Percentiles rank a stretch among this genome's conserved stretches.
Evolutionary conservation across 306 rosid genomes (phyloP).

Genomic region (Ormosia emarginata): DNA sequence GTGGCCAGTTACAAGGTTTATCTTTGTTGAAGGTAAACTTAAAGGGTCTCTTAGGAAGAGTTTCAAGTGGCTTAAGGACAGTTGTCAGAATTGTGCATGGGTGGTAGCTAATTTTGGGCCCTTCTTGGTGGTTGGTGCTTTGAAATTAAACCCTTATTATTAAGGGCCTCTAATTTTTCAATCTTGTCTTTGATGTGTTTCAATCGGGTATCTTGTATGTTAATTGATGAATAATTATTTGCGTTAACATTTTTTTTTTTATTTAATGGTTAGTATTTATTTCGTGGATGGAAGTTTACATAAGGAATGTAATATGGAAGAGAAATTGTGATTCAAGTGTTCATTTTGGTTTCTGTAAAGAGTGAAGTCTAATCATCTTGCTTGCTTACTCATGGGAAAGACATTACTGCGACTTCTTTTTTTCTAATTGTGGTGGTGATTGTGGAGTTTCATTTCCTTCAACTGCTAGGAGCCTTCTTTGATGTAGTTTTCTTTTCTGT

Average conservation of each 20-base stretch:
- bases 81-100: constrained; percentile 75
- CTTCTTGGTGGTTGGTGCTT: not conserved
- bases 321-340: constrained; percentile 28
- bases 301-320: constrained; percentile 27
- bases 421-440: not conserved
- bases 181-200: not conserved
- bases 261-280: constrained; percentile 13
- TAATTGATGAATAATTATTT: constrained; percentile 24
- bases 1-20: constrained; percentile 94
- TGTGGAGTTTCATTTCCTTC: not conserved
- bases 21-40: constrained; percentile 84
- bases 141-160: not conserved
- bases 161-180: not conserved
- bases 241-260: not conserved
- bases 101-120: constrained; percentile 35
- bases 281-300: not conserved
- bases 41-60: constrained; percentile 82
- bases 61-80: constrained; percentile 82
- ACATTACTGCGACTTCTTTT: not conserved
- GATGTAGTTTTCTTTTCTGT: too few species aligned
- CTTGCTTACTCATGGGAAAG: not conserved
- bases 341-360: constrained; percentile 24
- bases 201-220: constrained; percentile 1
- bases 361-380: not conserved
- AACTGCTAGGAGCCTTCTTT: too few species aligned